A percentile compares a stretch with the other conserved stretches of the same genome.
These are phyloP conservation scores for Epichloe sibirici DNA, from an alignment of 2,329 filamentous ascomycete genomes.

Conservation along the genomic window DNA sequence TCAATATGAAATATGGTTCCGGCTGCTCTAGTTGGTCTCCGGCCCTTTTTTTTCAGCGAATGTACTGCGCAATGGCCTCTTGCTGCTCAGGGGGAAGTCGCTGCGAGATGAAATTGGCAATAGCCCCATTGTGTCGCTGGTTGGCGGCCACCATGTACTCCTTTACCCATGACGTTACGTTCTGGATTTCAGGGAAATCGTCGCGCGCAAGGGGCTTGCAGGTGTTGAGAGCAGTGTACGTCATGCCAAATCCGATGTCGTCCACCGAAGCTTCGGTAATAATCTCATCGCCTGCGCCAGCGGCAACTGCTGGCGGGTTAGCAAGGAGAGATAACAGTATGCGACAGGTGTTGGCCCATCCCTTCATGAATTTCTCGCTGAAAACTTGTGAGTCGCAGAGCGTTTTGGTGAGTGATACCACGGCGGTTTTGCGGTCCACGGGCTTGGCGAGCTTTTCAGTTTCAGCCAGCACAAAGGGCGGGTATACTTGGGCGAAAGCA, in stretches of 20 bases:
- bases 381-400: conserved; percentile 79
- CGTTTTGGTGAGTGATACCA: conserved; percentile 87
- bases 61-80: conserved; percentile 38
- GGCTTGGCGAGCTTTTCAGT: conserved; percentile 82
- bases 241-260: conserved; percentile 87
- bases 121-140: conserved; percentile 54
- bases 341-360: conserved; percentile 84
- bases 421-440: conserved; percentile 83
- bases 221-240: conserved; percentile 87
- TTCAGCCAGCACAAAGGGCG: conserved; percentile 73
- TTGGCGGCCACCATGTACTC: conserved; percentile 69
- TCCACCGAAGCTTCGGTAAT: conserved; percentile 86
- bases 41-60: conserved; percentile 20
- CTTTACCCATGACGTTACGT: conserved; percentile 76
- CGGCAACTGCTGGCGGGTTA: conserved; percentile 63
- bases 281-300: conserved; percentile 57
- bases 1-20: too few species aligned
- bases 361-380: conserved; percentile 68
- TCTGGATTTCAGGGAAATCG: conserved; percentile 73
- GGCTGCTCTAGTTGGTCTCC: background rate
- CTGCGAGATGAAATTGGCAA: conserved; percentile 60
- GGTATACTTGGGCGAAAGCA: conserved; percentile 76
- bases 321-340: conserved; percentile 80
- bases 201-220: conserved; percentile 65
- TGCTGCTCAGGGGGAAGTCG: conserved; percentile 54